phyloP scores from a whole-genome alignment of 2,329 filamentous ascomycete species.

The Madurella mycetomatis region DNA sequence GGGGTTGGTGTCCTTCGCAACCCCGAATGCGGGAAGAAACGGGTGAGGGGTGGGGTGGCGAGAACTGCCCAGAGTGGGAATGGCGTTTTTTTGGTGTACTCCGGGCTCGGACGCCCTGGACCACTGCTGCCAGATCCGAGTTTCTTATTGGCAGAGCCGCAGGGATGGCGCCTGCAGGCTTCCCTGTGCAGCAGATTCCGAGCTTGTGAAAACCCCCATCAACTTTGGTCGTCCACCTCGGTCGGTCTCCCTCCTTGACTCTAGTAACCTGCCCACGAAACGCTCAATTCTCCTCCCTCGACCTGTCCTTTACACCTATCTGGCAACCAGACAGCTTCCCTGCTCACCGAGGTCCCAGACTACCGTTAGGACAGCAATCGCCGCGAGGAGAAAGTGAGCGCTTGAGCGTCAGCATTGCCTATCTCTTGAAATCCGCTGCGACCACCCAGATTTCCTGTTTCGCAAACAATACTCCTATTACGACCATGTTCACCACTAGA shows the following conservation, averaged over 20 bases:
- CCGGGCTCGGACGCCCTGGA: no score
- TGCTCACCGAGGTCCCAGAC: constrained; percentile 7
- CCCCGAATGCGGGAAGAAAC: no score
- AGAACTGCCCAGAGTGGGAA: no score
- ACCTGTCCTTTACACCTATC: constrained; percentile 21
- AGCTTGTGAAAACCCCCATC: constrained; percentile 25
- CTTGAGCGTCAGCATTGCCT: not conserved
- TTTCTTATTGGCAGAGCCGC: constrained; percentile 9
- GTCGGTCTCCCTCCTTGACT: constrained; percentile 5
- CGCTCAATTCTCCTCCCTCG: constrained; percentile 27
- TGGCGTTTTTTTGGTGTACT: no score
- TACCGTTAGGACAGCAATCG: constrained; percentile 23
- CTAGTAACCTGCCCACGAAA: constrained; percentile 7
- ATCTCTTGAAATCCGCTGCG: not conserved
- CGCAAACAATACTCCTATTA: not conserved
- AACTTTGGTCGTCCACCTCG: constrained; percentile 10
- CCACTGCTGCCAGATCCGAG: no score
- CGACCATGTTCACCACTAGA: constrained; percentile 49
- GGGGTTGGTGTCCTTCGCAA: no score
- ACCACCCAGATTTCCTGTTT: not conserved
- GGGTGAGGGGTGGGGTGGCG: no score
- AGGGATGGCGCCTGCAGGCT: constrained; percentile 10
- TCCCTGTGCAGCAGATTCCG: constrained; percentile 16
- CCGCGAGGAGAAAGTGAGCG: constrained; percentile 23
- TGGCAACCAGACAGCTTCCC: not conserved